Conservation (phyloP, 164 flowering plant species). For the Pachysandra terminalis region DNA sequence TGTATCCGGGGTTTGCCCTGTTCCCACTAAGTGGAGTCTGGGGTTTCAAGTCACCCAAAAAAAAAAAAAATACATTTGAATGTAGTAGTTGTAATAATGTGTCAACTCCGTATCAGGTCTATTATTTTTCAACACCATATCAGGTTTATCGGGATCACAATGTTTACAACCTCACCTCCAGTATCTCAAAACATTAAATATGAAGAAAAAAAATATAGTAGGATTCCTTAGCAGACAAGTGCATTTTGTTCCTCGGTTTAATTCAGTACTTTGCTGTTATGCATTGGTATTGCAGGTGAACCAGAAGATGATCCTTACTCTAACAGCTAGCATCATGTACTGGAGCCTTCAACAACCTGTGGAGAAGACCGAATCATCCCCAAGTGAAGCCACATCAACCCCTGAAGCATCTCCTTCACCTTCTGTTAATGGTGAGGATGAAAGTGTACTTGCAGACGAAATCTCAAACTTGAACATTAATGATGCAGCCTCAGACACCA, state of each 20-base stretch:
- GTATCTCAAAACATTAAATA: background rate
- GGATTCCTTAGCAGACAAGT: background rate
- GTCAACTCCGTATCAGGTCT: background rate
- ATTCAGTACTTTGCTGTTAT: background rate
- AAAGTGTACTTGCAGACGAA: slow-evolving; percentile 36
- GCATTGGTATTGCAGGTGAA: slow-evolving; percentile 55
- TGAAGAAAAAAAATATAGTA: no score
- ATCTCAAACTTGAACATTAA: slow-evolving; percentile 51
- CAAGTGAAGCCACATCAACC: slow-evolving; percentile 22
- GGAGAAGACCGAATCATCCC: slow-evolving; percentile 36
- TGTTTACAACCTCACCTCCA: background rate
- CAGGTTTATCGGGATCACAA: background rate
- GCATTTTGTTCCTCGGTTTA: background rate
- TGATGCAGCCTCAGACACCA: slow-evolving; percentile 45
- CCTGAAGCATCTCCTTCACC: slow-evolving; percentile 29
- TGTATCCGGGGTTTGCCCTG: no score
- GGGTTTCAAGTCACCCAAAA: no score
- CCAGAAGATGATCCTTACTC: slow-evolving; percentile 85
- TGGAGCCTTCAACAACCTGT: slow-evolving; percentile 76
- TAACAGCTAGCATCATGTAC: slow-evolving; percentile 89
- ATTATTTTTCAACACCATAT: background rate
- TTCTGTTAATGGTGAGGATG: slow-evolving; percentile 35
- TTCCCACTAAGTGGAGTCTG: no score
- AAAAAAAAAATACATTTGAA: no score
- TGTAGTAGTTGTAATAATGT: background rate